Conservation (phyloP, 2,329 filamentous ascomycete genomes). For the Nigrospora oryzae region DNA sequence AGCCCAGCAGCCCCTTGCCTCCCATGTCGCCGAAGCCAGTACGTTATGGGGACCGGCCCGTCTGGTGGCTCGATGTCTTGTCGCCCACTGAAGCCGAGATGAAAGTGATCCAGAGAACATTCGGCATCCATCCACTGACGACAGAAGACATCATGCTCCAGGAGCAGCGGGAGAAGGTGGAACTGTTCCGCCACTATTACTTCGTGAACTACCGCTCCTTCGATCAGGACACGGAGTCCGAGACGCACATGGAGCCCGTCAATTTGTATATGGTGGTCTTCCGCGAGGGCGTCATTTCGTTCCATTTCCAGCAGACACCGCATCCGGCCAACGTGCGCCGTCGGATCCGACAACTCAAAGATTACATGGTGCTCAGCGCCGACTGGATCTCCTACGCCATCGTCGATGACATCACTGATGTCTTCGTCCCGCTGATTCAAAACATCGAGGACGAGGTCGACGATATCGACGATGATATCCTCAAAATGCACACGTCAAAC, state of each 20-base stretch:
- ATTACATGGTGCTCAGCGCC: constrained; percentile 85
- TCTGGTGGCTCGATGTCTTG: constrained; percentile 94
- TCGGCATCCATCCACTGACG: constrained; percentile 91
- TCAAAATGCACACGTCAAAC: constrained; percentile 61
- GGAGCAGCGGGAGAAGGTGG: constrained; percentile 95
- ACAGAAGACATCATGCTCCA: constrained; percentile 96
- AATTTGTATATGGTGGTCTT: constrained; percentile 98
- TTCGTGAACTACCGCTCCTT: constrained; percentile 98
- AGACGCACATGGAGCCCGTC: constrained; percentile 87
- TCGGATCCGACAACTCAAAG: constrained; percentile 84
- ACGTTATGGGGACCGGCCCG: constrained; percentile 71
- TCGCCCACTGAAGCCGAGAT: constrained; percentile 91
- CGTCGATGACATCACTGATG: constrained; percentile 97
- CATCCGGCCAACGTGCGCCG: constrained; percentile 94
- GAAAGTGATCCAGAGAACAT: constrained; percentile 85
- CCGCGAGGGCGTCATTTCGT: constrained; percentile 87
- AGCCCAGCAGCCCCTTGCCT: constrained; percentile 14
- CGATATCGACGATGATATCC: constrained; percentile 87
- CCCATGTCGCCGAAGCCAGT: constrained; percentile 9
- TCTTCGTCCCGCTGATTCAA: constrained; percentile 86
- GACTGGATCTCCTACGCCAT: constrained; percentile 99
- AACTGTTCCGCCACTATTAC: constrained; percentile 95
- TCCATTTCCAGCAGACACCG: constrained; percentile 94
- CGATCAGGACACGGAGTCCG: constrained; percentile 84
- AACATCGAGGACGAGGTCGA: constrained; percentile 94